Evolutionary conservation across 1,284 basidiomycete genomes (phyloP), one percentile per base, ranked within the genome.

Genomic region (Ceratobasidium sp.): DNA sequence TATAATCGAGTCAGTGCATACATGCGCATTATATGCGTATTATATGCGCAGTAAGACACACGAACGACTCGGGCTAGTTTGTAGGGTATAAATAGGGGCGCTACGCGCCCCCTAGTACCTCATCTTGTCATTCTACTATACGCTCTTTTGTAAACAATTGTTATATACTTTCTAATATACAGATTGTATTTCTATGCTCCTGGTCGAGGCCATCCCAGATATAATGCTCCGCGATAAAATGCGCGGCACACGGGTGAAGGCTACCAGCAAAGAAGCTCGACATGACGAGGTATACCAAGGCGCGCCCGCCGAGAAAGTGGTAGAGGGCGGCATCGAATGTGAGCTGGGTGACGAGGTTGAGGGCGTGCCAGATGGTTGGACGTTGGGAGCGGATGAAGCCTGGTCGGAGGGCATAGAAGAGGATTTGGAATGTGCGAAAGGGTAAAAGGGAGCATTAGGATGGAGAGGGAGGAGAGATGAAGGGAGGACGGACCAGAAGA

Each of bases 211-310:
- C 93, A 81, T 96, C 94, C 93, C 96, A 97, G 41, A 98, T 88
- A 83, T 97, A 97, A 84, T 98, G 96, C 85, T 98, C 96, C 3
- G 96, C 96, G 81, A 99, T 98, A 83, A 99, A 99, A 86, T 99
- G 97, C 0, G 95, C 97, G 0, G 97, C 97, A 82, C 94, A 94
- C 0, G 98, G 98, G 83, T 99, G 97, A 44, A 99, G 85, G 81
- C 93, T 96, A 0, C 97, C 97, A 6, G 97, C 97, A 82, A 99
- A 96, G 89, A 99, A 98, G 82, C 92, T 94, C 79, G 92, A 94
- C 82, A 94, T 87, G 76, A 99, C 83, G 79, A 99, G 88, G 86
- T 99, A 99, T 55, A 95, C 84, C 67, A 97, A 83, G 3, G 95
- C 88, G n/a, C 86, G 86, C 48, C 85, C 79, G 52, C 95, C 95